These are phyloP conservation scores for Chiua sp. DNA, from an alignment of 1,284 basidiomycete genomes.

Conservation along the genomic window DNA sequence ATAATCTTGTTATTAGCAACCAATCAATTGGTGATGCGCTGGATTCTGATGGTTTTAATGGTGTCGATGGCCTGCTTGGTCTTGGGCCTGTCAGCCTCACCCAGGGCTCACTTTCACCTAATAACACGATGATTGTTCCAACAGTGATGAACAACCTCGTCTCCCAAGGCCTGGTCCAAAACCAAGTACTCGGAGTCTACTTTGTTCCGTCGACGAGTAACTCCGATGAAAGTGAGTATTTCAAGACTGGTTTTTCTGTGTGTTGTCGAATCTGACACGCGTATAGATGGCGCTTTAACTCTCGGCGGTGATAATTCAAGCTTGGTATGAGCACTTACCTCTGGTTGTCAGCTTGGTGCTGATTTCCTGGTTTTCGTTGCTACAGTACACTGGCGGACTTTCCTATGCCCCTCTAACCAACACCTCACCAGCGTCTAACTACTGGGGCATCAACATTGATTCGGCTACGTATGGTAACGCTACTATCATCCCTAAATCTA, in stretches of 20 bases:
- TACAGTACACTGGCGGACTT: neutral
- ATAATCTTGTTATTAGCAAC: slow-evolving; percentile 23
- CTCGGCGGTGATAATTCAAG: neutral
- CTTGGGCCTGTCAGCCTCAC: slow-evolving; percentile 34
- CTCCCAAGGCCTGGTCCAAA: slow-evolving; percentile 20
- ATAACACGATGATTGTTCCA: slow-evolving; percentile 21
- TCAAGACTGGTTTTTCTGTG: neutral
- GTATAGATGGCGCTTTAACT: slow-evolving; percentile 27
- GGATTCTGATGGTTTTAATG: slow-evolving; percentile 7
- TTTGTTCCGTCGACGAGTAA: slow-evolving; percentile 26
- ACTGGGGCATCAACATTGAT: slow-evolving; percentile 34
- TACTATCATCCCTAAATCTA: slow-evolving; percentile 19
- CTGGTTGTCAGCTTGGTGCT: too few species aligned
- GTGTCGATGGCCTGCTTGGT: slow-evolving; percentile 31
- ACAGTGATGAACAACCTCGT: slow-evolving; percentile 34
- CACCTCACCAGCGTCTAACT: slow-evolving; percentile 20
- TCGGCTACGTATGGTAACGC: slow-evolving; percentile 16
- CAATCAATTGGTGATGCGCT: slow-evolving; percentile 34
- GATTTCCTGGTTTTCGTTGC: too few species aligned
- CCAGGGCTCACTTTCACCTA: slow-evolving; percentile 6
- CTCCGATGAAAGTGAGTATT: slow-evolving; percentile 26
- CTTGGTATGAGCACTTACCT: neutral
- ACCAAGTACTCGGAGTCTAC: slow-evolving; percentile 28
- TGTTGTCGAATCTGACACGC: neutral
- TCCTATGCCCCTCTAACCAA: slow-evolving; percentile 29